Conservation (phyloP, 2,329 filamentous ascomycete species). For the Fusarium austroafricanum region DNA sequence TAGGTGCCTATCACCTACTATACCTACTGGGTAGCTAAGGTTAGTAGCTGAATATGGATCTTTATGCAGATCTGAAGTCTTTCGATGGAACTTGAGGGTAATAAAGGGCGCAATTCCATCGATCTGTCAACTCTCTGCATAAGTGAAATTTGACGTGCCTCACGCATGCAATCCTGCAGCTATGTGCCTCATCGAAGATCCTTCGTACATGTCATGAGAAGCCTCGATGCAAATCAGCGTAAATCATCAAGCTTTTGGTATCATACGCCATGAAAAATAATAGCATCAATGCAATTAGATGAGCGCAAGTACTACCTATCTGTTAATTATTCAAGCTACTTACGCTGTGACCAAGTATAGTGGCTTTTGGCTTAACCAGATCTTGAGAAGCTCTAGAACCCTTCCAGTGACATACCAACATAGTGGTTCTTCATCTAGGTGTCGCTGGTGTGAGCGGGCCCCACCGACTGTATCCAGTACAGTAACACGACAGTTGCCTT, state of each 20-base stretch:
- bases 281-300: background rate
- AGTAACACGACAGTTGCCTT: background rate
- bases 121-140: background rate
- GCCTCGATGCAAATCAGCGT: background rate
- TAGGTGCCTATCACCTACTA: too few species aligned
- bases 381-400: slow-evolving; percentile 25
- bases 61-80: background rate
- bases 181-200: background rate
- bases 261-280: background rate
- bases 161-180: background rate
- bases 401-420: slow-evolving; percentile 28
- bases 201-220: background rate
- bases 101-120: background rate
- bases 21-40: too few species aligned
- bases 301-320: background rate
- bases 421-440: background rate
- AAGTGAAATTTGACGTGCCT: background rate
- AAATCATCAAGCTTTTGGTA: background rate
- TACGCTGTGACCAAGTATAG: background rate
- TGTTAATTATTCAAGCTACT: background rate
- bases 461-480: slow-evolving; percentile 2
- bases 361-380: background rate
- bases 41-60: too few species aligned
- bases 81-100: background rate
- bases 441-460: slow-evolving; percentile 20